Evolutionary conservation across 2,329 filamentous ascomycete species (phyloP), one percentile per base, ranked within the genome.

Genomic region (Botrytis paeoniae): DNA sequence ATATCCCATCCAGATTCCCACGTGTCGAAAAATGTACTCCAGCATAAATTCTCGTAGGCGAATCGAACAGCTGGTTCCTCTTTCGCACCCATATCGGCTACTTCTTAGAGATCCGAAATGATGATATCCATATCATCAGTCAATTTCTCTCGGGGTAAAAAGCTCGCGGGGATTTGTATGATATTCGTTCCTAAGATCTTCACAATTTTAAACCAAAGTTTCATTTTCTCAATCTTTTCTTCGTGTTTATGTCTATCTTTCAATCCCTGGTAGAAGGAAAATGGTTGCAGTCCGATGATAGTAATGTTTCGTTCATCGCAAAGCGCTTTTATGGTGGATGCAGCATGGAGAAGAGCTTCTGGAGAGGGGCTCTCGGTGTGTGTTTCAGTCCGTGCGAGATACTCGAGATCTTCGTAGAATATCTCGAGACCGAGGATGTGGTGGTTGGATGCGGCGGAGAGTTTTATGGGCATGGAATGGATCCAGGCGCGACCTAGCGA

Each of bases 251-350:
- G 77, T 20, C 91, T 85, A n/a, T 94, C 89, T 7, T 89, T 72
- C 0, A 94, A 85, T 0, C 92, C 93, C 75, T 94, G 93, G 81
- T 92, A 94, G 82, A 93, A 89, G 83, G 89, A 87, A 79, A 95
- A 94, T 0, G 93, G 93, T 79, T 94, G 92, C 0, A 95, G 85
- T 75, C 22, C 91, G 76, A 93, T 85, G 76, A 93, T 87, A 4
- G 83, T 78, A n/a, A 93, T 84, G 37, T 80, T 81, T 35, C 89
- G 84, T 5, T 85, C 83, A n/a, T 84, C 81, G 82, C 91, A 93
- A 51, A 93, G 84, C 0, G 82, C 78, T 41, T 84, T 84, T 73
- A 92, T 86, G 62, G 85, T 82, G 6, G 81, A 79, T 35, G 68
- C 57, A 43, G 68, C 68, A 6, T 62, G 92, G 90, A 1, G 91